A percentile compares a stretch with the other conserved stretches of the same genome.
Conservation (phyloP, 1,284 basidiomycete genomes). For the Paramarasmius palmivorus region DNA sequence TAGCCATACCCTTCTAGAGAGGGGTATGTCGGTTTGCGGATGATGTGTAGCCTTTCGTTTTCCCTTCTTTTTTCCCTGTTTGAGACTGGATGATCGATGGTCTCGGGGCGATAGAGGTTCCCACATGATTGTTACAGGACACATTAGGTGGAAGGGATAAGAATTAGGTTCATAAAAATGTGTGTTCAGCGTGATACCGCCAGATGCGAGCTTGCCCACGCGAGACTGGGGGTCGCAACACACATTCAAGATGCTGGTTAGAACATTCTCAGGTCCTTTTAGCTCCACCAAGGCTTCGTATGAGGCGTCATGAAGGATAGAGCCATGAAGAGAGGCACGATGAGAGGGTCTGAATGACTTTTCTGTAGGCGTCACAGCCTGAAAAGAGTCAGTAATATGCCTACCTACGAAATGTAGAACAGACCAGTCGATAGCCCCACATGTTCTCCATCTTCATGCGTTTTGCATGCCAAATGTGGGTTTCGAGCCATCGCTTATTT, state of each 20-base stretch:
- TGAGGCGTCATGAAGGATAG: slow-evolving; percentile 86
- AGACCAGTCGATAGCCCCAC: slow-evolving; percentile 86
- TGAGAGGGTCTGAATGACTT: slow-evolving; percentile 89
- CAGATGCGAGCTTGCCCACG: slow-evolving; percentile 56
- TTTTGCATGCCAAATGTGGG: slow-evolving; percentile 94
- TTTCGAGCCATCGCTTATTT: slow-evolving; percentile 88
- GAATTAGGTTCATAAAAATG: slow-evolving; percentile 59
- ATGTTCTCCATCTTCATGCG: slow-evolving; percentile 89
- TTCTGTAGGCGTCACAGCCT: slow-evolving; percentile 81
- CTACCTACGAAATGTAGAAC: slow-evolving; percentile 20
- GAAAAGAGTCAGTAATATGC: neutral
- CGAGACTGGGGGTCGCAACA: slow-evolving; percentile 66
- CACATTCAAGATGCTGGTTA: slow-evolving; percentile 54
- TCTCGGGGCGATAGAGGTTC: slow-evolving; percentile 30
- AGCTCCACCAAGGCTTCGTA: slow-evolving; percentile 80
- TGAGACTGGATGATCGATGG: slow-evolving; percentile 9
- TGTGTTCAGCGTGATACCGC: slow-evolving; percentile 59
- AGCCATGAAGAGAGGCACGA: slow-evolving; percentile 80
- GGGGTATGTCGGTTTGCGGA: neutral
- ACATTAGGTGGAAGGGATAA: slow-evolving; percentile 74
- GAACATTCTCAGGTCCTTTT: slow-evolving; percentile 54
- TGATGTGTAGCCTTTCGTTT: slow-evolving; percentile 17
- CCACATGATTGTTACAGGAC: slow-evolving; percentile 79
- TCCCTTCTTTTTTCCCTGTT: slow-evolving; percentile 21
- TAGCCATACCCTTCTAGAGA: slow-evolving; percentile 62